phyloP scores from a whole-genome alignment of 495 filamentous ascomycete species.

The Penicillium canariense region DNA sequence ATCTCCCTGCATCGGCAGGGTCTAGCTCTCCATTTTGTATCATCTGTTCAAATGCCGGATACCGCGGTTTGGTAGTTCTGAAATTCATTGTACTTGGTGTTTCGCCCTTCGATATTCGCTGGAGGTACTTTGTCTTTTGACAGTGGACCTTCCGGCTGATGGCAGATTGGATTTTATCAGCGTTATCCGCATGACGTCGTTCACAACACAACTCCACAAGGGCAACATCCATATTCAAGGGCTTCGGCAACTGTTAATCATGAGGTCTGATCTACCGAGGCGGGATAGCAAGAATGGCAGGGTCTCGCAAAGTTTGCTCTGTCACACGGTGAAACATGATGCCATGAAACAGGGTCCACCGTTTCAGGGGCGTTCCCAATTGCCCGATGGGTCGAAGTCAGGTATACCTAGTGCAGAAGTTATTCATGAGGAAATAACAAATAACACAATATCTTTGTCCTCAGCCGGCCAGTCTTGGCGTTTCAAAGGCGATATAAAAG shows the following conservation, averaged over 20 bases:
- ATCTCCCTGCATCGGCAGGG: neutral
- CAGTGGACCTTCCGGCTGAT: neutral
- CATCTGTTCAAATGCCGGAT: neutral
- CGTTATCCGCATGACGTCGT: neutral
- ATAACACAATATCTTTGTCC: neutral
- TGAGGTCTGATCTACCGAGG: neutral
- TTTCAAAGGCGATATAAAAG: constrained; percentile 1
- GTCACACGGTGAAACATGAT: constrained; percentile 10
- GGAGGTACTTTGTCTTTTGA: too few species aligned
- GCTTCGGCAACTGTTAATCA: neutral
- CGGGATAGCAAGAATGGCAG: neutral
- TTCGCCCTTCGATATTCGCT: neutral
- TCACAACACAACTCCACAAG: neutral
- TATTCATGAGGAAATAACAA: neutral
- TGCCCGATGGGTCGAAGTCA: constrained; percentile 6
- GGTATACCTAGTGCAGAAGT: neutral
- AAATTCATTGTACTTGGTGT: neutral
- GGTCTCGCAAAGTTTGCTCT: neutral
- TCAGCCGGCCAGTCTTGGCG: neutral
- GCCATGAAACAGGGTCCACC: constrained; percentile 18
- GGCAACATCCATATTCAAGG: neutral
- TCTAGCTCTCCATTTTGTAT: neutral
- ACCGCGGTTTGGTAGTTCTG: neutral
- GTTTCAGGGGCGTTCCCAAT: constrained; percentile 12
- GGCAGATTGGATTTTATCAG: neutral